Conservation (phyloP, 1,284 basidiomycete genomes). For the Rhodotorula sp. region DNA sequence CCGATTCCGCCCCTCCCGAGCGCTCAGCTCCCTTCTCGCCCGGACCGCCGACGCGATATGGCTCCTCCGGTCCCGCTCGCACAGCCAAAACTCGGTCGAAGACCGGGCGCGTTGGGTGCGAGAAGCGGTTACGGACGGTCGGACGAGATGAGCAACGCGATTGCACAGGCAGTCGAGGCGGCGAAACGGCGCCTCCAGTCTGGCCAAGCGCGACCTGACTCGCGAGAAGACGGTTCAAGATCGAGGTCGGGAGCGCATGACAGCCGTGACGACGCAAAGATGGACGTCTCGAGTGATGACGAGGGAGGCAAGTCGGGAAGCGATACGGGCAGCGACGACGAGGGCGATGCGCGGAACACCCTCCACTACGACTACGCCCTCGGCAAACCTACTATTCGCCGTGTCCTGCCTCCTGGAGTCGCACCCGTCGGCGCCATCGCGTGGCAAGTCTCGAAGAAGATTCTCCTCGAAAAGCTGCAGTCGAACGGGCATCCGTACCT, state of each 20-base stretch:
- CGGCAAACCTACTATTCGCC: conserved; percentile 1
- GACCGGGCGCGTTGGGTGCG: not conserved
- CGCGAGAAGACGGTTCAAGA: not conserved
- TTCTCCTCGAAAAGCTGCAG: conserved; percentile 33
- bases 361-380: conserved; percentile 17
- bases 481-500: conserved; percentile 27
- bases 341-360: conserved; percentile 20
- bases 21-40: not conserved
- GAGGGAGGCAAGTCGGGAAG: not conserved
- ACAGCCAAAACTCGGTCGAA: not conserved
- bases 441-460: conserved; percentile 34
- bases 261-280: conserved; percentile 30
- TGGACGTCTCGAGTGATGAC: conserved; percentile 23
- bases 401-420: conserved; percentile 9
- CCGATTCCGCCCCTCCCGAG: conserved; percentile 3
- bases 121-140: not conserved
- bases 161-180: conserved; percentile 24
- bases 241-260: not conserved
- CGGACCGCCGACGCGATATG: not conserved
- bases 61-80: not conserved
- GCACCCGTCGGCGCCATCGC: conserved; percentile 33
- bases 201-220: not conserved
- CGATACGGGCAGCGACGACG: not conserved
- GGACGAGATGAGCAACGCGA: conserved; percentile 19
- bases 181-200: conserved; percentile 26